A percentile compares a stretch with the other conserved stretches of the same genome.
Evolutionary conservation across 78 protist species (phyloP).

Genomic region (Pelomyxa schiedti): DNA sequence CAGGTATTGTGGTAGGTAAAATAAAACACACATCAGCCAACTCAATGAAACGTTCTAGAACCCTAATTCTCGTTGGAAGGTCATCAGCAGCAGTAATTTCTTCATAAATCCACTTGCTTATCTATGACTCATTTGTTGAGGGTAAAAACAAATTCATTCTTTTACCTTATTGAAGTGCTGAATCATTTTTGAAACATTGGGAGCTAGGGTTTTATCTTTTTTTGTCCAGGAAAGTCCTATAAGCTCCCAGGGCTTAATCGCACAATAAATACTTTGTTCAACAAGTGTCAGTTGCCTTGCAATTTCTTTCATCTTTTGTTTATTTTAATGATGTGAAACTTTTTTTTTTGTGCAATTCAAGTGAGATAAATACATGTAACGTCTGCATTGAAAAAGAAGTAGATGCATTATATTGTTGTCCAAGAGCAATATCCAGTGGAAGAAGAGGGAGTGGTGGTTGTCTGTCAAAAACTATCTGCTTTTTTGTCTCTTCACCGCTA

Average conservation of each 20-base stretch:
- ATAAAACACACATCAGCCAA: no score
- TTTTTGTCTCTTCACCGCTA: no score
- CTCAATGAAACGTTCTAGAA: no score
- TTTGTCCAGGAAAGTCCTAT: background rate
- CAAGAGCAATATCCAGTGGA: background rate
- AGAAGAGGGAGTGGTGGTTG: background rate
- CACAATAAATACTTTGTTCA: background rate
- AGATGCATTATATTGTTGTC: background rate
- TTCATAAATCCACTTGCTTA: background rate
- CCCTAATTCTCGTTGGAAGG: no score
- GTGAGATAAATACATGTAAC: no score
- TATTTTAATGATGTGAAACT: no score
- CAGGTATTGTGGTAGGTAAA: no score
- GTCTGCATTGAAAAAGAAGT: background rate
- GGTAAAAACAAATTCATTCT: no score
- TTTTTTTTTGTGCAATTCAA: no score
- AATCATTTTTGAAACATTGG: background rate
- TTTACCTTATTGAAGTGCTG: constrained; percentile 3
- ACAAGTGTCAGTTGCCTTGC: constrained; percentile 10
- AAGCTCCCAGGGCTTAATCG: constrained; percentile 11
- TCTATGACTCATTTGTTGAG: background rate
- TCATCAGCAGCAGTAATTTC: no score
- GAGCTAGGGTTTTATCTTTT: background rate
- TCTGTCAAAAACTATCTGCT: background rate
- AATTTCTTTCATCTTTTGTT: no score